Percentiles rank a stretch among this genome's conserved stretches.
These are phyloP conservation scores for Amphichorda felina DNA, from an alignment of 2,329 filamentous ascomycete genomes.

Conservation along the genomic window DNA sequence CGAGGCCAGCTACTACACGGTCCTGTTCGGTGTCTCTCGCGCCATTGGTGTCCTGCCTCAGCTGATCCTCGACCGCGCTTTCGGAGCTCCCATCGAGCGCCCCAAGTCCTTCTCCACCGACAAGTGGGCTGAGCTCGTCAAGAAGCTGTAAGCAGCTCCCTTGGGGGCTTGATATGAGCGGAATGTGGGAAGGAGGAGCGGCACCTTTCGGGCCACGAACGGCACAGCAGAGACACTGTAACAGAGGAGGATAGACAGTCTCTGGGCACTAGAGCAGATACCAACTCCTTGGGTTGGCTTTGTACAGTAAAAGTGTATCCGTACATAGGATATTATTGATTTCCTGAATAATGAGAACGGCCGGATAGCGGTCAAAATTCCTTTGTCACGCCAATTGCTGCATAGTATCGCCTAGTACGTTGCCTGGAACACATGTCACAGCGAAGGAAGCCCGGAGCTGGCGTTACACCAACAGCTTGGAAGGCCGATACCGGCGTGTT, in stretches of 20 bases:
- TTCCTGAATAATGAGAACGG: not conserved
- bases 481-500: too few species aligned
- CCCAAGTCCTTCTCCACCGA: constrained; percentile 99
- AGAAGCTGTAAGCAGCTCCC: constrained; percentile 61
- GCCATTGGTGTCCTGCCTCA: constrained; percentile 97
- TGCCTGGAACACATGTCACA: too few species aligned
- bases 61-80: constrained; percentile 97
- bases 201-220: not conserved
- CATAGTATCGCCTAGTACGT: too few species aligned
- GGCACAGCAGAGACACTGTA: not conserved
- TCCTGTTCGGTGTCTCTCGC: constrained; percentile 96
- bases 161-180: not conserved
- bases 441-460: too few species aligned
- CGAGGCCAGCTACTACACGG: constrained; percentile 99
- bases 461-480: too few species aligned
- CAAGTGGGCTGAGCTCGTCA: constrained; percentile 88
- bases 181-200: not conserved
- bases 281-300: not conserved
- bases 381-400: not conserved
- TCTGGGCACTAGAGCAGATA: not conserved
- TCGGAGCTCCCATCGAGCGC: constrained; percentile 93
- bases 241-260: not conserved
- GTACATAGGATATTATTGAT: not conserved
- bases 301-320: constrained; percentile 1
- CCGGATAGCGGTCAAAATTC: not conserved